phyloP scores from a whole-genome alignment of 2,329 filamentous ascomycete genomes.

The Elsinoe fawcettii region DNA sequence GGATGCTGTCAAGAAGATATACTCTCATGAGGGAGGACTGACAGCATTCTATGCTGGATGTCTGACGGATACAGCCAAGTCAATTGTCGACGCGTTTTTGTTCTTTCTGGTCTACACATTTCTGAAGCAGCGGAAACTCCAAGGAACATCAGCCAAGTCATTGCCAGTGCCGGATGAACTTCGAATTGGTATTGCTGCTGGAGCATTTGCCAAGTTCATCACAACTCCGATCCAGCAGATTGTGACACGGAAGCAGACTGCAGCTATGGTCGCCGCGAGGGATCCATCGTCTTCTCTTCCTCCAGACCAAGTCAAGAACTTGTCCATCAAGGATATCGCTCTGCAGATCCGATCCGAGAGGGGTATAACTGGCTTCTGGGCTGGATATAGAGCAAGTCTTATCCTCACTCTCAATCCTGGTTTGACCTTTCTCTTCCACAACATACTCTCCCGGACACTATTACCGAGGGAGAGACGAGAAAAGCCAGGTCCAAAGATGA shows the following conservation, averaged over 20 bases:
- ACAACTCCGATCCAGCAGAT: slow-evolving; percentile 78
- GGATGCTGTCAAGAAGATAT: slow-evolving; percentile 66
- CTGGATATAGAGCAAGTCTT: slow-evolving; percentile 73
- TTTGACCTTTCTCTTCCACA: slow-evolving; percentile 77
- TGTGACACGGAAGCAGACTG: slow-evolving; percentile 72
- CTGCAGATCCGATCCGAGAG: slow-evolving; percentile 59
- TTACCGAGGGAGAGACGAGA: slow-evolving; percentile 47
- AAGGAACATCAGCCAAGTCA: slow-evolving; percentile 30
- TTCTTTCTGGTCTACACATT: slow-evolving; percentile 78
- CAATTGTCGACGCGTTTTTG: slow-evolving; percentile 63
- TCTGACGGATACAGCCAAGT: slow-evolving; percentile 38
- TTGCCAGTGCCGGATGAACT: slow-evolving; percentile 65
- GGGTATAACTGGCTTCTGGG: slow-evolving; percentile 72
- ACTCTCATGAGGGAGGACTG: slow-evolving; percentile 60
- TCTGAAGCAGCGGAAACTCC: slow-evolving; percentile 39
- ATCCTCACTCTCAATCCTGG: slow-evolving; percentile 78
- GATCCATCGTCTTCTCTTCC: slow-evolving; percentile 27
- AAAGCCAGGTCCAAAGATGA: slow-evolving; percentile 47
- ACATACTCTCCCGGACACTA: slow-evolving; percentile 55
- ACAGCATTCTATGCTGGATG: slow-evolving; percentile 55
- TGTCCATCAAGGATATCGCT: slow-evolving; percentile 50
- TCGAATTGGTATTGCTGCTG: slow-evolving; percentile 63
- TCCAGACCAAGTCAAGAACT: slow-evolving; percentile 24
- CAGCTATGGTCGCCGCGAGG: slow-evolving; percentile 43
- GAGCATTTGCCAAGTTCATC: slow-evolving; percentile 64